Base-by-base conservation (phyloP, 1,284 basidiomycete genomes). In the Tilletia horrida region DNA sequence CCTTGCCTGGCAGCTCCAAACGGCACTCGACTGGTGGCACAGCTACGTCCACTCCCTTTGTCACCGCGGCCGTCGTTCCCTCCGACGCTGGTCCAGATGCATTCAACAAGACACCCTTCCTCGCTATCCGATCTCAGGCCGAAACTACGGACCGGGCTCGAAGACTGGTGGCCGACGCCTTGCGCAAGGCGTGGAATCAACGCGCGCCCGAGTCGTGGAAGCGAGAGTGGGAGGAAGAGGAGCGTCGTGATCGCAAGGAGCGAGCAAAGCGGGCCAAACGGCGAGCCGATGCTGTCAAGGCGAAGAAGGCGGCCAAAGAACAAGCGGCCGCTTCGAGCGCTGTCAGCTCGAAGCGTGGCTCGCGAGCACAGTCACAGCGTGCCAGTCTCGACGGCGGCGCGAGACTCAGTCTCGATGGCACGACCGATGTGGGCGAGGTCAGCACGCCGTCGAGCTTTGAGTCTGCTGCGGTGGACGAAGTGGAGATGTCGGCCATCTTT, bases 191-290 rank as follows among this genome's bases (percentile, higher is more conserved):
- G 0, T 81, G 79, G 79, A 52, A 70, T 66, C 74, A 63, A 14
- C 61, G 61, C 48, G 79, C 79, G 6, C 79, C 79, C n/a, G 73
- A 79, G 43, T 72, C 69, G 16, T 81, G 79, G 79, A 67, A 77
- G 50, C 68, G 70, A n/a, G 74, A 77, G 52, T 76, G 77, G 64
- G 77, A 77, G 40, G 70, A 72, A 45, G 76, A 77, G 63, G 74
- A 72, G 6, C 66, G 68, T 1, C 6, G 55, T 13, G 47, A 45
- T n/a, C 52, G 63, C 18, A 47, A 45, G 40, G 40, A 65, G 45
- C 45, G 57, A 18, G 50, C 21, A 9, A 55, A 65, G 45, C 57
- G 63, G 42, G 50, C 50, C 35, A 65, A 59, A 45, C 21, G 63
- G 21, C n/a, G 63, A 27, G 45, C 55, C 35, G 55, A 59, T 18